Base-by-base conservation (phyloP, 2,329 filamentous ascomycete species). In the Penicillium digitatum region DNA sequence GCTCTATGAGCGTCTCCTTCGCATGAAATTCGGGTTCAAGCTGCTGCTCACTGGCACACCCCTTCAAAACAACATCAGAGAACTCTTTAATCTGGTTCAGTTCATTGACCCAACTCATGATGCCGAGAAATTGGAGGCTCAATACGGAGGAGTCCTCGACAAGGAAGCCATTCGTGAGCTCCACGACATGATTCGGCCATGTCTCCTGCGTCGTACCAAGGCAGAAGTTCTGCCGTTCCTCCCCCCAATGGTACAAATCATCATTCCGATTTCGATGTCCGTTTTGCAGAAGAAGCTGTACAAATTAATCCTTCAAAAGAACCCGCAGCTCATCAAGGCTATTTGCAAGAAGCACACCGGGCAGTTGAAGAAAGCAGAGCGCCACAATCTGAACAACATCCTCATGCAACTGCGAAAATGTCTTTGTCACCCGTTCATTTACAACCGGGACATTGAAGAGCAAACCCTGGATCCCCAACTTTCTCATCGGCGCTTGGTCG, bases 21-120 rank as follows among this genome's bases (percentile, higher is more conserved):
- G 83, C 3, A 83, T 96, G 72, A 87, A 84, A 48, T 85, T 92
- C 29, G 89, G 89, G 0, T 96, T 94, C 74, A 87, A 90, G 50
- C 81, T 96, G 37, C 81, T 99, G 1, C 79, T 99, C 32, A 97
- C 93, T 1, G 73, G 91, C 2, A 99, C 94, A 0, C 94, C 94
- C 0, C 76, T 99, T 35, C 78, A 80, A 51, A 80, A 99, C 74
- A 97, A 96, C 70, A 89, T 90, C 62, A 83, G 91, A 44, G 94
- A 99, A 71, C 78, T 99, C 0, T 97, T 97, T 78, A 99, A 96
- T 67, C 79, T 99, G n/a, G 76, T 99, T 4, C 93, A 97, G 62
- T 99, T 99, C 71, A 82, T 96, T 40, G 91, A 99, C 66, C 81
- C 85, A 7, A 78, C 76, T 0, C 82, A 84, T 54, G 75, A 91